These are phyloP conservation scores for Vitis cinerea DNA, from an alignment of 164 flowering plant genomes.

Conservation along the genomic window DNA sequence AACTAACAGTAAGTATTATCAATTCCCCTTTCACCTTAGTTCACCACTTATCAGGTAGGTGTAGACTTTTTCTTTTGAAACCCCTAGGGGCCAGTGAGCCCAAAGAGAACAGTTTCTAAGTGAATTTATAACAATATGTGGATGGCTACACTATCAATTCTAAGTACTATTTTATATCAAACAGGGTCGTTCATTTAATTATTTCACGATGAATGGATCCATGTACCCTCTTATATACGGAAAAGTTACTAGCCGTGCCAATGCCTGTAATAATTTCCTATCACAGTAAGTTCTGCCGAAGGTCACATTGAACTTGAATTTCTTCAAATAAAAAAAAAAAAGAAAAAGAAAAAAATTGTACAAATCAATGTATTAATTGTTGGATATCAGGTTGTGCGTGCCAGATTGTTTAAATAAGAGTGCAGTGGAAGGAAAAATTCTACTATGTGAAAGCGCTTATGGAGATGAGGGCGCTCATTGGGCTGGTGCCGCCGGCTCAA, in stretches of 20 bases:
- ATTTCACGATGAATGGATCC: slow-evolving; percentile 9
- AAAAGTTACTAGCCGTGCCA: neutral
- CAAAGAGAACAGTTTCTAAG: too few species aligned
- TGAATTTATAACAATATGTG: neutral
- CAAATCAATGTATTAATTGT: neutral
- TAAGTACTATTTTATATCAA: neutral
- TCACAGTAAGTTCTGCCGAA: too few species aligned
- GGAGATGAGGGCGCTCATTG: neutral
- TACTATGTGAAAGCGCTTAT: slow-evolving; percentile 5
- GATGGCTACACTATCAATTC: neutral
- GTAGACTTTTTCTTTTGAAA: too few species aligned
- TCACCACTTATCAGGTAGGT: too few species aligned
- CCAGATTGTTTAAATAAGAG: slow-evolving; percentile 8
- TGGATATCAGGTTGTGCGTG: slow-evolving; percentile 6
- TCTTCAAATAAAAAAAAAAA: neutral
- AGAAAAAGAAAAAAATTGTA: too few species aligned
- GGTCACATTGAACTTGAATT: neutral
- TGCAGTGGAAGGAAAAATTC: slow-evolving; percentile 30
- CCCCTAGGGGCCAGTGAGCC: too few species aligned
- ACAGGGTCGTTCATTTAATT: slow-evolving; percentile 28
- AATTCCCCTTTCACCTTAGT: neutral
- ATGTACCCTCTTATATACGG: slow-evolving; percentile 16
- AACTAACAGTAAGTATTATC: slow-evolving; percentile 12
- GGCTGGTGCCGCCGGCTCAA: slow-evolving; percentile 22
- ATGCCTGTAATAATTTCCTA: too few species aligned